These are phyloP conservation scores for Gryganskiella cystojenkinii DNA, from an alignment of 192 early-diverging fungal species.

Conservation along the genomic window DNA sequence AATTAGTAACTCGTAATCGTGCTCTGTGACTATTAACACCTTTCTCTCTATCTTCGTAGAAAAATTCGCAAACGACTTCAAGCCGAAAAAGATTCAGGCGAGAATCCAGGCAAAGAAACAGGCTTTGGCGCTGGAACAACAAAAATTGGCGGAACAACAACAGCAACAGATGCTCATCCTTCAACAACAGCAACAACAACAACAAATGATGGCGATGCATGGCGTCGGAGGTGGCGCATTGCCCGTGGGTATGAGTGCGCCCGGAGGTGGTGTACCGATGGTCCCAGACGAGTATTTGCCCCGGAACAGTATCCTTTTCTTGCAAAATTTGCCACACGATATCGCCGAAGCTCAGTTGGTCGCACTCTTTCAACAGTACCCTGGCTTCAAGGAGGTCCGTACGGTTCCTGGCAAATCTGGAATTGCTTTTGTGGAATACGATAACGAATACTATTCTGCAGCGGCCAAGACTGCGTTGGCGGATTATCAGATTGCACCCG, in stretches of 20 bases:
- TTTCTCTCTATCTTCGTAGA: slow-evolving; percentile 13
- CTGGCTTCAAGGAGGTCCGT: slow-evolving; percentile 97
- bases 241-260: neutral
- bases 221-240: neutral
- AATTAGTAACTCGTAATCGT: neutral
- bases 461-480: slow-evolving; percentile 80
- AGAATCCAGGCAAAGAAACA: slow-evolving; percentile 34
- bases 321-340: slow-evolving; percentile 86
- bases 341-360: slow-evolving; percentile 71
- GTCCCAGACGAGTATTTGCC: slow-evolving; percentile 81
- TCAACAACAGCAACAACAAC: slow-evolving; percentile 19
- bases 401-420: slow-evolving; percentile 90
- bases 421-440: slow-evolving; percentile 98
- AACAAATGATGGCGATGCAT: slow-evolving; percentile 12
- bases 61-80: slow-evolving; percentile 47
- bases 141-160: slow-evolving; percentile 38
- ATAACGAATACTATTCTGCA: slow-evolving; percentile 83
- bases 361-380: slow-evolving; percentile 83
- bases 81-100: slow-evolving; percentile 31
- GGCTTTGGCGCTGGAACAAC: slow-evolving; percentile 33
- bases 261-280: slow-evolving; percentile 26
- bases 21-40: too few species aligned
- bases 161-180: neutral
- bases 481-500: slow-evolving; percentile 69
- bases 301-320: slow-evolving; percentile 94